A percentile compares a stretch with the other conserved stretches of the same genome.
Conservation (phyloP, 768 basidiomycete genomes). For the Tubosaeta sp. region DNA sequence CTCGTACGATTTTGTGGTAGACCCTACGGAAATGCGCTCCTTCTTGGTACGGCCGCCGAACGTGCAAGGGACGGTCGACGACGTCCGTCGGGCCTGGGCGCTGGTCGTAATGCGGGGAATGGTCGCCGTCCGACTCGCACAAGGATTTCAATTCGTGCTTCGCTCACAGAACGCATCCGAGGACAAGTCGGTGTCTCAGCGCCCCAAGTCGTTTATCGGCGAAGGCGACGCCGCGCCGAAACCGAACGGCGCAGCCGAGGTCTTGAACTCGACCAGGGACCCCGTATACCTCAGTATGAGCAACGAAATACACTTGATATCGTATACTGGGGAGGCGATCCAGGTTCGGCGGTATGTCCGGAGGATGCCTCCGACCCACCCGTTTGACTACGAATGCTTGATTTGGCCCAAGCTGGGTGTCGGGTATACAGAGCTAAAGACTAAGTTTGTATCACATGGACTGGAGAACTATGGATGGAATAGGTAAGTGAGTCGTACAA, state of each 20-base stretch:
- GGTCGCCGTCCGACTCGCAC: conserved; percentile 86
- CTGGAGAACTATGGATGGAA: conserved; percentile 87
- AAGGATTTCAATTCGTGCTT: conserved; percentile 93
- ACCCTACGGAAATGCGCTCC: conserved; percentile 78
- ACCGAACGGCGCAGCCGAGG: conserved; percentile 62
- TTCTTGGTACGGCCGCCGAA: conserved; percentile 75
- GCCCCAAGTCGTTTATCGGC: conserved; percentile 53
- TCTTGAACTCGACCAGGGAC: conserved; percentile 53
- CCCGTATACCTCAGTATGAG: conserved; percentile 92
- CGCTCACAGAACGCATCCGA: conserved; percentile 35
- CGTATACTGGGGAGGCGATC: conserved; percentile 87
- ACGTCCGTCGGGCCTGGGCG: conserved; percentile 66
- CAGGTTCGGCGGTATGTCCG: conserved; percentile 85
- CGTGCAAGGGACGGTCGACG: conserved; percentile 45
- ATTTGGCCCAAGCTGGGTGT: conserved; percentile 92
- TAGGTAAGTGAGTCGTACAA: conserved; percentile 42
- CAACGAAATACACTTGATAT: conserved; percentile 91
- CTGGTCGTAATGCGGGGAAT: conserved; percentile 86
- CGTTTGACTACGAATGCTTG: conserved; percentile 79
- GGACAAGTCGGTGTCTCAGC: conserved; percentile 37
- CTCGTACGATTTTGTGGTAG: conserved; percentile 85
- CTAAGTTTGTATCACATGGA: conserved; percentile 73
- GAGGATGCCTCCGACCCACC: conserved; percentile 56
- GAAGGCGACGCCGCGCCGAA: conserved; percentile 53
- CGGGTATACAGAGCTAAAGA: conserved; percentile 77